These are phyloP conservation scores for Pythium aphanidermatum DNA, from an alignment of 352 stramenopile species.

Conservation along the genomic window DNA sequence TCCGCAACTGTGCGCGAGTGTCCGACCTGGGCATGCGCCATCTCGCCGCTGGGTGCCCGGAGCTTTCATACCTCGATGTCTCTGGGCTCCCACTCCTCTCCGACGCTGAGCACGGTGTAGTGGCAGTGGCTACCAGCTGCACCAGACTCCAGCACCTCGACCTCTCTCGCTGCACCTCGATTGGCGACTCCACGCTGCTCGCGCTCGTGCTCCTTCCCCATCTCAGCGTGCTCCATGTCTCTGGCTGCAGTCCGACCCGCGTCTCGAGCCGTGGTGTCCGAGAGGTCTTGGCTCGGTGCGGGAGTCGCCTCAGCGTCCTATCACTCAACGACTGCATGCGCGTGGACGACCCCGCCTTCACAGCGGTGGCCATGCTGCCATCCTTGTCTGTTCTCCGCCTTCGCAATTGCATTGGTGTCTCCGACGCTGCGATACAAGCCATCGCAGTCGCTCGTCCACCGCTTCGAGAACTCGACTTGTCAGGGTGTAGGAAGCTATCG, in stretches of 20 bases:
- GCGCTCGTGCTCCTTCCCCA: slow-evolving; percentile 14
- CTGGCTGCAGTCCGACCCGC: slow-evolving; percentile 18
- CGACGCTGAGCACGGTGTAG: slow-evolving; percentile 18
- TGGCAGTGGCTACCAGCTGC: slow-evolving; percentile 29
- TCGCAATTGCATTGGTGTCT: slow-evolving; percentile 30
- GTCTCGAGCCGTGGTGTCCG: slow-evolving; percentile 23
- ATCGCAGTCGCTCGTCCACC: slow-evolving; percentile 42
- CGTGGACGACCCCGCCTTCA: slow-evolving; percentile 17
- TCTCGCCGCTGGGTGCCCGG: slow-evolving; percentile 37
- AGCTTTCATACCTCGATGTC: slow-evolving; percentile 37
- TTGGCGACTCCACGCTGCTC: slow-evolving; percentile 36
- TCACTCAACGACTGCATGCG: slow-evolving; percentile 14
- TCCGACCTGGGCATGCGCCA: slow-evolving; percentile 50
- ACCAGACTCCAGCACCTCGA: slow-evolving; percentile 37
- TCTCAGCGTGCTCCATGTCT: slow-evolving; percentile 15
- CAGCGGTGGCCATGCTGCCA: not conserved
- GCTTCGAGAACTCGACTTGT: slow-evolving; percentile 76
- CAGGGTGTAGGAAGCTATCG: slow-evolving; percentile 59
- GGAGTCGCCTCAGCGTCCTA: slow-evolving; percentile 29
- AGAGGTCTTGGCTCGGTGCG: slow-evolving; percentile 7
- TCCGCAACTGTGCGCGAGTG: slow-evolving; percentile 42
- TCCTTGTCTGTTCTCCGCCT: slow-evolving; percentile 37
- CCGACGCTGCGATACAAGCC: slow-evolving; percentile 32
- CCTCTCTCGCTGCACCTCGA: slow-evolving; percentile 35
- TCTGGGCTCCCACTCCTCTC: slow-evolving; percentile 38